These are phyloP conservation scores for Sanghuangporus sanghuang DNA, from an alignment of 1,284 basidiomycete genomes.

Conservation along the genomic window DNA sequence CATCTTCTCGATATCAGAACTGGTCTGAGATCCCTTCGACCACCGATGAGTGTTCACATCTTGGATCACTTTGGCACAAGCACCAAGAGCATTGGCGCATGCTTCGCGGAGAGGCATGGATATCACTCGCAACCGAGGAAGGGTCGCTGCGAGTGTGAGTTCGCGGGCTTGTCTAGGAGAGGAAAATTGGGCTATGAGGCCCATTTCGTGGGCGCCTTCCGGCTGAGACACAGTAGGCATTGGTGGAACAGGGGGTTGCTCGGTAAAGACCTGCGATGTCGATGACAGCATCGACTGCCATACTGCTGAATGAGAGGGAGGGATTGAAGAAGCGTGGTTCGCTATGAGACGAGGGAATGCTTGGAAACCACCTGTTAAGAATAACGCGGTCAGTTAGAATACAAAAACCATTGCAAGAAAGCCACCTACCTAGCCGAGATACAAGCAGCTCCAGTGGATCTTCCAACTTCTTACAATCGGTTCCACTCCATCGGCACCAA, in stretches of 20 bases:
- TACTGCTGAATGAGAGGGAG: not conserved
- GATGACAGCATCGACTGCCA: not conserved
- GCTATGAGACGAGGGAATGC: not conserved
- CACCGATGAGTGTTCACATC: conserved; percentile 48
- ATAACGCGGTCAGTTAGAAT: conserved; percentile 15
- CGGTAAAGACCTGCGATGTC: not conserved
- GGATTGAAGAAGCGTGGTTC: not conserved
- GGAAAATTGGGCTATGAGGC: conserved; percentile 34
- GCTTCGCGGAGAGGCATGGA: conserved; percentile 40
- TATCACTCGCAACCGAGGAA: conserved; percentile 41
- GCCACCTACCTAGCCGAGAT: not conserved
- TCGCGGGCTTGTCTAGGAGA: conserved; percentile 24
- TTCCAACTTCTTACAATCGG: conserved; percentile 28
- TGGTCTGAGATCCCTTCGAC: conserved; percentile 20
- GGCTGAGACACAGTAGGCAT: not conserved
- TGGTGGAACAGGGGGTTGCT: conserved; percentile 17
- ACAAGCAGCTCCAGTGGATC: not conserved
- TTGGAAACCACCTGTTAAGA: not conserved
- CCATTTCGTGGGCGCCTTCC: conserved; percentile 29
- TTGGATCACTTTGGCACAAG: conserved; percentile 33
- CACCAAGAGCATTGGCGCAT: conserved; percentile 29
- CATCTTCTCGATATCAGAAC: conserved; percentile 25
- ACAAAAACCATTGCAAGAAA: conserved; percentile 20
- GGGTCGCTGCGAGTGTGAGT: conserved; percentile 33
- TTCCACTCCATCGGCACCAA: conserved; percentile 47